Evolutionary conservation across 306 rosid species (phyloP), one percentile per base, ranked within the genome.

Genomic region (Myrica gale): DNA sequence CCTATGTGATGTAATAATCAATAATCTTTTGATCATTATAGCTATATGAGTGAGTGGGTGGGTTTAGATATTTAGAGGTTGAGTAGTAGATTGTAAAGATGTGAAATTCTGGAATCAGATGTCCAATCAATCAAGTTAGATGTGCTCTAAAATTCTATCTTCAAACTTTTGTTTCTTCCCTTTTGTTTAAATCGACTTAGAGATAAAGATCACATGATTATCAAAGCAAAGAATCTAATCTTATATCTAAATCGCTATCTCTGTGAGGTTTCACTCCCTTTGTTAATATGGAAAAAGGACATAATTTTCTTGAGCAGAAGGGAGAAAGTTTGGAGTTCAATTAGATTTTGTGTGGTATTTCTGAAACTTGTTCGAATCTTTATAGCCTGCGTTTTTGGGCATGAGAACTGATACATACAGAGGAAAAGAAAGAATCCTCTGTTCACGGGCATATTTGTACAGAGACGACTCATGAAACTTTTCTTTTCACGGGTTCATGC

Each of bases 191-290:
- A 60, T 73, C 55, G 26, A 50, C 57, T 77, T 76, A 39, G 67
- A 32, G 77, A 75, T 39, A 45, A 74, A 58, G 72, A 78, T 69
- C 43, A 51, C 65, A 20, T 23, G 20, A 86, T 53, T 73, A 45
- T 63, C 87, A 79, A 86, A 88, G 89, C 75, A 81, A 85, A 81
- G 89, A 79, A 84, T 82, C 83, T 50, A 70, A 71, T 75, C 73
- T 74, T 46, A 13, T 46, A 10, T 21, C 8, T 32, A 32, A 32
- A 58, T 58, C 41, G 6, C 13, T 11, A 32, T 11, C n/a, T 61
- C 68, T 61, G 0, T 13, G 16, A 26, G 66, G 10, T 21, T 23
- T 60, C 42, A 60, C 10, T 13, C 16, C 16, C 42, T 12, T 60
- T 60, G n/a, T n/a, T n/a, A 46, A 46, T 11, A 46, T 46, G 51